A percentile compares a stretch with the other conserved stretches of the same genome.
Evolutionary conservation across 2,329 filamentous ascomycete genomes (phyloP).

Genomic region (Paecilomyces niveus): DNA sequence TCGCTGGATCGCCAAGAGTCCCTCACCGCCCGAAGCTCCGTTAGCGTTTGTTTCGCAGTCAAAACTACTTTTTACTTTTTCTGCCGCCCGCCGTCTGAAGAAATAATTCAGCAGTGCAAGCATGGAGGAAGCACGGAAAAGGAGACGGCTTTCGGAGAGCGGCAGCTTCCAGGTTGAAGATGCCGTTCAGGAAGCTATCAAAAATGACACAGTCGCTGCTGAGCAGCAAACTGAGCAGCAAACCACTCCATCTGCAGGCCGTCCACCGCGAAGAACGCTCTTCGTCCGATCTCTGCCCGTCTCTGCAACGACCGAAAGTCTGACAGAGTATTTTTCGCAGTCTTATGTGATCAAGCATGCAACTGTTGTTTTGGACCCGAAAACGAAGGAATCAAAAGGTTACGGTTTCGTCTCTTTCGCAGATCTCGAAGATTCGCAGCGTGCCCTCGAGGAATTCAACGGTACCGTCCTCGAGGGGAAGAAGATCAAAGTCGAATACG

Average conservation of each 20-base stretch:
- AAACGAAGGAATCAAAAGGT: slow-evolving; percentile 80
- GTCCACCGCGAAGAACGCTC: slow-evolving; percentile 55
- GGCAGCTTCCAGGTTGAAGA: slow-evolving; percentile 15
- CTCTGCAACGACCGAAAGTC: slow-evolving; percentile 68
- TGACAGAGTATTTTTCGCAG: slow-evolving; percentile 88
- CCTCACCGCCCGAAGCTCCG: slow-evolving; percentile 17
- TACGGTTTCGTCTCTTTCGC: slow-evolving; percentile 97
- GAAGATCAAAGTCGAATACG: slow-evolving; percentile 78
- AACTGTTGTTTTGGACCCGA: slow-evolving; percentile 78
- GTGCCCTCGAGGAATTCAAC: slow-evolving; percentile 74
- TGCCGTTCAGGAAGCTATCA: slow-evolving; percentile 14
- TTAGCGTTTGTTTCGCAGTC: slow-evolving; percentile 4
- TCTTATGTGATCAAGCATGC: slow-evolving; percentile 94
- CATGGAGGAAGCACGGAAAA: slow-evolving; percentile 30
- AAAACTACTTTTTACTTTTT: slow-evolving; percentile 18
- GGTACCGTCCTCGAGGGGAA: slow-evolving; percentile 70
- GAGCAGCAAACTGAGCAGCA: slow-evolving; percentile 3
- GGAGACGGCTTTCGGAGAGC: slow-evolving; percentile 26
- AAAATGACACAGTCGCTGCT: slow-evolving; percentile 13
- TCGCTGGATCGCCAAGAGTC: not conserved
- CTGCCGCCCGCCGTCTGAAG: slow-evolving; percentile 28
- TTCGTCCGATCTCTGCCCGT: slow-evolving; percentile 85
- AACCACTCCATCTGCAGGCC: slow-evolving; percentile 16
- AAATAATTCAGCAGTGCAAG: slow-evolving; percentile 7
- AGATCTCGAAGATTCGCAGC: slow-evolving; percentile 80